Percentiles rank a stretch among this genome's conserved stretches.
phyloP scores from a whole-genome alignment of 2,329 filamentous ascomycete genomes.

The Penicillium sp. region DNA sequence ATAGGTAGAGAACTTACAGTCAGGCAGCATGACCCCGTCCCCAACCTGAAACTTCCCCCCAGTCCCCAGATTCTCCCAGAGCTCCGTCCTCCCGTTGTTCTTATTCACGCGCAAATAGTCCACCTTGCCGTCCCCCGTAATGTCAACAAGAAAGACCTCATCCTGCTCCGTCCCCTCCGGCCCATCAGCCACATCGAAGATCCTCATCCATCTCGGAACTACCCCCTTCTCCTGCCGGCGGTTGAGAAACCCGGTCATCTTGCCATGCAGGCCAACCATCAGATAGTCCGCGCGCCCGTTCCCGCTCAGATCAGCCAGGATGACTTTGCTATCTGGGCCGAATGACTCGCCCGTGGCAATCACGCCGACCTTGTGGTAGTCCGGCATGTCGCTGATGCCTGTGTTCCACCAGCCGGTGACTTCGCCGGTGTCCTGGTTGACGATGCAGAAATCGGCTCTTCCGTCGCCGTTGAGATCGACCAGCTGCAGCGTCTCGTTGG shows the following conservation, averaged over 20 bases:
- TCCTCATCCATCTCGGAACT: neutral
- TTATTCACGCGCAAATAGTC: neutral
- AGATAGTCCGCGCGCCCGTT: slow-evolving; percentile 4
- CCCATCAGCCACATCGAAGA: neutral
- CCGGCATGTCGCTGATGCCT: neutral
- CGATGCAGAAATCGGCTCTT: slow-evolving; percentile 1
- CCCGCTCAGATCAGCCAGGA: neutral
- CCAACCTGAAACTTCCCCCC: slow-evolving; percentile 5
- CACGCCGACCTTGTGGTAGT: neutral
- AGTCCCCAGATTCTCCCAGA: neutral
- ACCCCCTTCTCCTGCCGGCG: neutral
- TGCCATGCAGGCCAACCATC: neutral
- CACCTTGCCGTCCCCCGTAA: slow-evolving; percentile 4
- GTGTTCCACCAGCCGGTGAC: slow-evolving; percentile 5
- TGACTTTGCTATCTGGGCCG: neutral
- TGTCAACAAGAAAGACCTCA: neutral
- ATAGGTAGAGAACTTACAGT: neutral
- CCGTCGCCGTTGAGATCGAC: slow-evolving; percentile 7
- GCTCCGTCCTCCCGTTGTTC: neutral
- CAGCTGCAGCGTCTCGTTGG: slow-evolving; percentile 1
- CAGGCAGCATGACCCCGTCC: neutral
- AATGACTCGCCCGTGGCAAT: neutral
- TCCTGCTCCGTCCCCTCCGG: neutral
- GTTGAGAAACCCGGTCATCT: neutral
- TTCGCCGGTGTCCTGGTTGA: neutral